phyloP scores from a whole-genome alignment of 192 early-diverging fungal genomes.

The Coemansia sp. region DNA sequence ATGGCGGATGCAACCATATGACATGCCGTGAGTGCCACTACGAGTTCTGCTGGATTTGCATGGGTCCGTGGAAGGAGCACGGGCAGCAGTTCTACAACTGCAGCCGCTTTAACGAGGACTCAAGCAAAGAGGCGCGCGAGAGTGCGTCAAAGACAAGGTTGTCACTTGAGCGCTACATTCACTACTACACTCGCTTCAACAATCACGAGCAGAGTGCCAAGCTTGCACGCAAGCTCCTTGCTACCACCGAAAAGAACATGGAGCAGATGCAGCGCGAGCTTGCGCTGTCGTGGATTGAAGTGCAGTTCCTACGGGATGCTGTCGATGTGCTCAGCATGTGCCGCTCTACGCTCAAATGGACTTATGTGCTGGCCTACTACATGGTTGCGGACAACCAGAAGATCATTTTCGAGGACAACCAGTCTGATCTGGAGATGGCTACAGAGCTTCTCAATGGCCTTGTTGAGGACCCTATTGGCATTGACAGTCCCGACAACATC shows the following conservation, averaged over 20 bases:
- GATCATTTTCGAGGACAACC: constrained; percentile 96
- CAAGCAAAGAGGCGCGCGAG: constrained; percentile 83
- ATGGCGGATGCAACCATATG: constrained; percentile 99
- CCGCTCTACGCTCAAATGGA: constrained; percentile 96
- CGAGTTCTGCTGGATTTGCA: constrained; percentile 99
- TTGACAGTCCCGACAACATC: constrained; percentile 62
- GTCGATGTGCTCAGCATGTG: constrained; percentile 87
- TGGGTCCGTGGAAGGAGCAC: constrained; percentile 97
- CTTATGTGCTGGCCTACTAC: constrained; percentile 97
- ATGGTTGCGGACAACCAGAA: constrained; percentile 83
- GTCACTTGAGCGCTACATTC: constrained; percentile 91
- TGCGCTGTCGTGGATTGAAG: constrained; percentile 96
- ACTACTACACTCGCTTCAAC: constrained; percentile 96
- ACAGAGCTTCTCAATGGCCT: constrained; percentile 92
- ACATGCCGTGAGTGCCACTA: constrained; percentile 96
- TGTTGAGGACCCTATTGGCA: constrained; percentile 82
- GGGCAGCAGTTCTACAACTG: constrained; percentile 97
- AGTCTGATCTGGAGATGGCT: constrained; percentile 97
- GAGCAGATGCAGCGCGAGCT: constrained; percentile 91
- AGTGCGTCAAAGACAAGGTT: constrained; percentile 83
- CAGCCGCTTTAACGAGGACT: constrained; percentile 94
- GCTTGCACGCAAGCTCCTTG: constrained; percentile 76
- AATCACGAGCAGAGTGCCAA: constrained; percentile 96
- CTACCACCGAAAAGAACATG: constrained; percentile 66
- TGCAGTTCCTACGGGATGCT: constrained; percentile 93